Evolutionary conservation across 768 basidiomycete genomes (phyloP), one percentile per base, ranked within the genome.

Genomic region (Phlegmacium glaucopus): DNA sequence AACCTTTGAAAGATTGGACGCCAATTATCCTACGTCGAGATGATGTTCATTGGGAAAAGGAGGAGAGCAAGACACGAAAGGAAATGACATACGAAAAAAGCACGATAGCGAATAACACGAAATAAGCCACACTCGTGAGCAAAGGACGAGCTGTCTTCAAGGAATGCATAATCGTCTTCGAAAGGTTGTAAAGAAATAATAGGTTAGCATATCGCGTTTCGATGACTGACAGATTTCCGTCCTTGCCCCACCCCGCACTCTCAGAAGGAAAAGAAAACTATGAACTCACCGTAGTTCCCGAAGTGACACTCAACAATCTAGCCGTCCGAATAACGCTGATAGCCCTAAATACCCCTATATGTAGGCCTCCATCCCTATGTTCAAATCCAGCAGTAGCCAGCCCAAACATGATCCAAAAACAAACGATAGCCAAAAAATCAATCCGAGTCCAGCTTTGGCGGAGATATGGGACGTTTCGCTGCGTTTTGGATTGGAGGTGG

Each of bases 391-490:
- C 54, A n/a, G 76, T 67, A 0, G 91, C 82, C 46, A 98, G 72
- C 0, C 61, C 65, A 60, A 97, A 94, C 8, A 78, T 74, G 43
- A 90, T 77, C 94, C 94, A 98, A 64, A 94, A 97, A 52, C 82
- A 77, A 10, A 87, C 54, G 38, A 97, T 81, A 1, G 95, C 91
- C 37, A 97, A 67, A 53, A 87, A 82, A 62, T 98, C 95, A 45
- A 96, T 87, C 42, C 93, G 72, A 57, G 80, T 87, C 94, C 94
- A 97, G 46, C 88, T 89, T 59, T 97, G 93, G 8, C 95, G 78
- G 1, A 98, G 74, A 62, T 92, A 98, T 0, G 95, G 94, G 2
- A 94, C 73, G 52, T 87, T 84, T 28, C 82, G 72, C 22, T 69
- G 67, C n/a, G 80, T 76, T 53, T 81, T 80, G 45, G 77, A 71